phyloP scores from a whole-genome alignment of 768 basidiomycete genomes.

The Coprinellus aureogranulatus region DNA sequence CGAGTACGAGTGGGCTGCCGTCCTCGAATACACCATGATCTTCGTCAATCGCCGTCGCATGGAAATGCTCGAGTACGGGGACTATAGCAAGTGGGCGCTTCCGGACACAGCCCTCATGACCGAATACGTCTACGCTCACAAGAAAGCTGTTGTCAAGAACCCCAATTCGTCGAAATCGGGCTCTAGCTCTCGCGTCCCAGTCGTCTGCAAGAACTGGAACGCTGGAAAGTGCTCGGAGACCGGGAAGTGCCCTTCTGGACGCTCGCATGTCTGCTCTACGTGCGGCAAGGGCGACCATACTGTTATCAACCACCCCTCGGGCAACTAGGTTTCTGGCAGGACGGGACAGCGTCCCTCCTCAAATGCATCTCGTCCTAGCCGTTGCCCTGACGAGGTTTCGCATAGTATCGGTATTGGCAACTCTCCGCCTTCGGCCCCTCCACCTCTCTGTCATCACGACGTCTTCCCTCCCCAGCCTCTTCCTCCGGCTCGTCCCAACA shows the following conservation, averaged over 20 bases:
- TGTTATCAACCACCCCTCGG: not conserved
- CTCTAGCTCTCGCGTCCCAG: too few relatives aligned
- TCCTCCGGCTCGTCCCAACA: slow-evolving; percentile 18
- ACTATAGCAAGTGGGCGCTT: not conserved
- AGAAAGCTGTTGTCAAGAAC: not conserved
- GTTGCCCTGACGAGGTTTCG: too few relatives aligned
- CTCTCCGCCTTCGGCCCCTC: too few relatives aligned
- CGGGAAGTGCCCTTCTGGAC: slow-evolving; percentile 1
- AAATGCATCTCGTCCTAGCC: not conserved
- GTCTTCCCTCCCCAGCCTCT: not conserved
- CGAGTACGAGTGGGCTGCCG: slow-evolving; percentile 8
- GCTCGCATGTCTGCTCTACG: slow-evolving; percentile 2
- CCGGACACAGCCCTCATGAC: not conserved
- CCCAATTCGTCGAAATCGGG: not conserved
- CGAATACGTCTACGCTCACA: not conserved
- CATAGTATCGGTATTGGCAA: too few relatives aligned
- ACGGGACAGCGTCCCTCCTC: not conserved
- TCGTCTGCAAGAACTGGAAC: slow-evolving; percentile 6
- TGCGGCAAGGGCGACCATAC: not conserved
- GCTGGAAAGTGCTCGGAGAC: slow-evolving; percentile 1
- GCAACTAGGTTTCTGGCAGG: slow-evolving; percentile 5
- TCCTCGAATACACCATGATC: slow-evolving; percentile 1
- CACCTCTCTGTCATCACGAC: not conserved
- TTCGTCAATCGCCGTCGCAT: not conserved
- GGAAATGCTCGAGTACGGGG: slow-evolving; percentile 3